phyloP scores from a whole-genome alignment of 352 stramenopile species.

The Globisporangium irregulare region DNA sequence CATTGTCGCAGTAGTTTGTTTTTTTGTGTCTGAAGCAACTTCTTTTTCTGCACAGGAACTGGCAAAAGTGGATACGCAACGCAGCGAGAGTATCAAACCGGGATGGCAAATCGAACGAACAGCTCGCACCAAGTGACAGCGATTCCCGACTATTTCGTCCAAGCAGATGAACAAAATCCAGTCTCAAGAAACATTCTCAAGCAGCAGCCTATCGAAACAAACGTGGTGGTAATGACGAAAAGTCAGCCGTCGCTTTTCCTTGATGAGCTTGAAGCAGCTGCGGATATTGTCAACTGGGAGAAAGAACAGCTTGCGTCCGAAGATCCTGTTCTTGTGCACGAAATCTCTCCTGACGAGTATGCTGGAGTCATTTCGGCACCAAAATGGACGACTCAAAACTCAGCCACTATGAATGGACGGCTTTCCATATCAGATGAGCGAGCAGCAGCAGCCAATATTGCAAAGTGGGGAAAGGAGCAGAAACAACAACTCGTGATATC shows the following conservation, averaged over 20 bases:
- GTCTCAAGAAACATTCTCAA: background rate
- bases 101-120: background rate
- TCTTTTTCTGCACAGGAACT: background rate
- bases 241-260: constrained; percentile 16
- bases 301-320: constrained; percentile 16
- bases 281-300: constrained; percentile 22
- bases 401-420: background rate
- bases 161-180: background rate
- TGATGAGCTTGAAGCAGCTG: constrained; percentile 23
- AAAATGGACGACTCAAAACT: background rate
- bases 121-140: background rate
- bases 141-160: background rate
- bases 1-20: too few species aligned
- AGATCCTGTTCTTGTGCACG: constrained; percentile 8
- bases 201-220: constrained; percentile 1
- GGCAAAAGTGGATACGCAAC: background rate
- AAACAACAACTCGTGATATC: constrained; percentile 18
- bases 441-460: constrained; percentile 36
- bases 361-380: background rate
- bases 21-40: background rate
- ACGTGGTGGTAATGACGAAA: background rate
- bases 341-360: constrained; percentile 14
- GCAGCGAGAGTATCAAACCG: background rate
- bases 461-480: constrained; percentile 45
- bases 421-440: constrained; percentile 33